A percentile compares a stretch with the other conserved stretches of the same genome.
Conservation (phyloP, 768 basidiomycete species). For the Trametes villosa region DNA sequence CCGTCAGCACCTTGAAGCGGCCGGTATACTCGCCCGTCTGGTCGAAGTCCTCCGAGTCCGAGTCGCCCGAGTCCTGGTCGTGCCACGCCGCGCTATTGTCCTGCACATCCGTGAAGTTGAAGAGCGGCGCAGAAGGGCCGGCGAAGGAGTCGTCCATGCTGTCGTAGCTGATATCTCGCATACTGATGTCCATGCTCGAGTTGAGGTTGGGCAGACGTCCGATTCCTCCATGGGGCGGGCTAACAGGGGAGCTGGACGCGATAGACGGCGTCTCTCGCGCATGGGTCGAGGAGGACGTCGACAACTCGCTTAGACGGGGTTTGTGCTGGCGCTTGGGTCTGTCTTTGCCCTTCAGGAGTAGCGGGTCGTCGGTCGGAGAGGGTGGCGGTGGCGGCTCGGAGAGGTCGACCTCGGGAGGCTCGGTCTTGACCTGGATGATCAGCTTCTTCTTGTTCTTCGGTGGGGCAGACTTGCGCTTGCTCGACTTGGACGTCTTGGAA, state of each 20-base stretch:
- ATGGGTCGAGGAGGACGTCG: slow-evolving; percentile 34
- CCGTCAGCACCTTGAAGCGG: slow-evolving; percentile 54
- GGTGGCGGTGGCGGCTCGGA: slow-evolving; percentile 64
- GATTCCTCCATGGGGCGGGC: slow-evolving; percentile 13
- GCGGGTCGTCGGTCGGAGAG: slow-evolving; percentile 77
- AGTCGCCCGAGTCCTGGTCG: slow-evolving; percentile 24
- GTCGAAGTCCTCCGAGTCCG: slow-evolving; percentile 42
- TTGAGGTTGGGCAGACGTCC: slow-evolving; percentile 26
- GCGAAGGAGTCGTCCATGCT: slow-evolving; percentile 21
- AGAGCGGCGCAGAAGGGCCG: slow-evolving; percentile 21
- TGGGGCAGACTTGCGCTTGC: slow-evolving; percentile 39
- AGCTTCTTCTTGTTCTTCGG: slow-evolving; percentile 34
- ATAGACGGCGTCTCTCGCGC: slow-evolving; percentile 44
- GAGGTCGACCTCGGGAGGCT: slow-evolving; percentile 67
- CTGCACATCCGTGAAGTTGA: slow-evolving; percentile 25
- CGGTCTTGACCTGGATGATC: slow-evolving; percentile 53
- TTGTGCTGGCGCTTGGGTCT: slow-evolving; percentile 38
- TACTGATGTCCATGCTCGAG: slow-evolving; percentile 20
- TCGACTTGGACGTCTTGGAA: slow-evolving; percentile 40
- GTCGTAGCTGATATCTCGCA: slow-evolving; percentile 17
- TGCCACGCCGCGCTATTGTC: slow-evolving; percentile 25
- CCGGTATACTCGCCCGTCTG: slow-evolving; percentile 68
- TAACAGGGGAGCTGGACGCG: slow-evolving; percentile 38
- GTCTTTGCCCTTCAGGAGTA: slow-evolving; percentile 51
- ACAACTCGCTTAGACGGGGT: slow-evolving; percentile 11